Evolutionary conservation across 805 yeast species (phyloP), one percentile per base, ranked within the genome.

Genomic region (Yarrowia alimentaria): DNA sequence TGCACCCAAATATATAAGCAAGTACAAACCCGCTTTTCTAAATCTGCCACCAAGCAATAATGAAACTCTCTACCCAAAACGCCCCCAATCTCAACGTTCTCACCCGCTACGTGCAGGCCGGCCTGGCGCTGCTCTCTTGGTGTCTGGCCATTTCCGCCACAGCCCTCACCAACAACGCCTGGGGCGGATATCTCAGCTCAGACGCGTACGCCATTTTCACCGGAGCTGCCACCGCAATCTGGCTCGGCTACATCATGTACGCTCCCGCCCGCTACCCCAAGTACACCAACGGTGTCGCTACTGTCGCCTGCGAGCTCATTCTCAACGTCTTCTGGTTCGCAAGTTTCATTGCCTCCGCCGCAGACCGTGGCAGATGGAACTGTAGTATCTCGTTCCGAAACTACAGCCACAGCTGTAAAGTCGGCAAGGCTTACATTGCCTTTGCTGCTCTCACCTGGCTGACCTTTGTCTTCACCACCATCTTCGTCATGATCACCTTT

Each of bases 401-500:
- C 21, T 43, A 37, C 37, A n/a, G 22, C n/a, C 11, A 37, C 22
- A 22, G 51, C 17, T 48, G 50, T 13, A 24, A 38, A 32, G 49
- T 38, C 25, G 52, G 29, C 24, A 48, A 48, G 49, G 32, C 33
- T 18, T 35, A 28, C 49, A 48, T 48, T 48, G 52, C 51, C 24
- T 48, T 48, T 13, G 50, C 50, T 18, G 45, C 49, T 25, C 18
- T 48, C 50, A 38, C 49, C 20, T 48, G 52, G 52, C 33, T 48
- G 32, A 25, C 24, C 9, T 37, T 48, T 47, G 29, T 38, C 25
- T 35, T 48, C 28, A 20, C 52, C 20, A 24, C 52, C 17, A 17
- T 18, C 52, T 48, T 37, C 14, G 30, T 38, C 26, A 10, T 37
- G n/a, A 19, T 11, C 22, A n/a, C 49, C 12, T 13, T 32, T 21